phyloP scores from a whole-genome alignment of 192 early-diverging fungal genomes.

The Podila epicladia region DNA sequence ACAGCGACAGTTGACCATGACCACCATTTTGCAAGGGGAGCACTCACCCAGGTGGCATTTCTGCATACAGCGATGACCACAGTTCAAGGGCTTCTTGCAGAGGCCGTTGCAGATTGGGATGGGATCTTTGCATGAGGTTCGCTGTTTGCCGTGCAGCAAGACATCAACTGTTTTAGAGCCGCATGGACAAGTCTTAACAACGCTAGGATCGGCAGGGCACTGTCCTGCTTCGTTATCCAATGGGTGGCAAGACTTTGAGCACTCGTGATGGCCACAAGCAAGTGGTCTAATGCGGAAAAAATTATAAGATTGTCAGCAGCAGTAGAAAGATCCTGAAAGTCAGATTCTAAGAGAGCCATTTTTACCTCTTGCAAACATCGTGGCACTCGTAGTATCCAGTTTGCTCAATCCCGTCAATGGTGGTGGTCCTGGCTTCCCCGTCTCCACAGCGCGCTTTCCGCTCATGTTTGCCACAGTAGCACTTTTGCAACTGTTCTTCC shows the following conservation, averaged over 20 bases:
- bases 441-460: conserved; percentile 67
- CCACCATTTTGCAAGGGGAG: conserved; percentile 61
- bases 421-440: conserved; percentile 51
- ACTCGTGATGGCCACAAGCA: conserved; percentile 63
- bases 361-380: conserved; percentile 58
- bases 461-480: conserved; percentile 75
- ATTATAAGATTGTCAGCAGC: too few species aligned
- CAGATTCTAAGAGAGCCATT: not conserved
- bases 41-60: conserved; percentile 74
- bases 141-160: conserved; percentile 28
- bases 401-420: conserved; percentile 41
- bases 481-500: conserved; percentile 61
- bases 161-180: conserved; percentile 51
- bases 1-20: conserved; percentile 73
- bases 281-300: conserved; percentile 46
- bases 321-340: not conserved
- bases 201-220: conserved; percentile 64
- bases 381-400: conserved; percentile 65
- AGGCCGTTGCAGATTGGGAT: conserved; percentile 69
- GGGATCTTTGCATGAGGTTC: conserved; percentile 60
- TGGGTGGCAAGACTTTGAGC: conserved; percentile 64
- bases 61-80: conserved; percentile 68
- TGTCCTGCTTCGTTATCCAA: conserved; percentile 36
- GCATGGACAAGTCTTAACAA: conserved; percentile 62
- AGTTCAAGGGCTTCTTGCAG: conserved; percentile 68